phyloP scores from a whole-genome alignment of 257 asterid species.

The Solanum piurae region DNA sequence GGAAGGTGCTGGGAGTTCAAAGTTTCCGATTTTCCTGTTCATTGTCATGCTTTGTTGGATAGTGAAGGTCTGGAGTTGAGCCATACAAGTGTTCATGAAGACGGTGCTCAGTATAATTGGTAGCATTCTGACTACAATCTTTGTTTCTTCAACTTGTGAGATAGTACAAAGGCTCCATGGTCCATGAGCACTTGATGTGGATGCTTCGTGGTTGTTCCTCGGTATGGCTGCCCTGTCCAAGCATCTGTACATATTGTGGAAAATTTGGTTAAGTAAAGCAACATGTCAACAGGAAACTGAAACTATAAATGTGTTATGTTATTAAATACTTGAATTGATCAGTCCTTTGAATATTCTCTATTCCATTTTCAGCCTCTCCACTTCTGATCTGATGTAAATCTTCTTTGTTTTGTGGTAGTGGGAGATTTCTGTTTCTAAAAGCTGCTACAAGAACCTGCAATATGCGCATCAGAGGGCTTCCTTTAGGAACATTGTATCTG shows the following conservation, averaged over 20 bases:
- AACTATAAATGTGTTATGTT: neutral
- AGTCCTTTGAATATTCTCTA: conserved; percentile 49
- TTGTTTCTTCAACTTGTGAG: conserved; percentile 68
- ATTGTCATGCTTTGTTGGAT: conserved; percentile 64
- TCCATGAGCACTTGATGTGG: neutral
- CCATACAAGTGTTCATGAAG: conserved; percentile 68
- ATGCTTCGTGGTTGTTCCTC: conserved; percentile 4
- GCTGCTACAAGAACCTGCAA: conserved; percentile 56
- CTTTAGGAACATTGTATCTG: conserved; percentile 36
- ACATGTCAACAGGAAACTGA: neutral
- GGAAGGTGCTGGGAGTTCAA: conserved; percentile 55
- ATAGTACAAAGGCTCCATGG: conserved; percentile 55
- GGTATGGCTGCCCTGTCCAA: conserved; percentile 53
- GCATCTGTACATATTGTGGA: conserved; percentile 20
- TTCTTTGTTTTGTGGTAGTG: conserved; percentile 24
- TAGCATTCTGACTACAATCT: conserved; percentile 52
- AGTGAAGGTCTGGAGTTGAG: conserved; percentile 73
- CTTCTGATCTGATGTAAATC: conserved; percentile 35
- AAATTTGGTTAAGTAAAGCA: neutral
- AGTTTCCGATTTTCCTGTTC: conserved; percentile 37
- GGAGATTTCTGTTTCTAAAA: conserved; percentile 35
- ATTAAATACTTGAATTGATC: conserved; percentile 47
- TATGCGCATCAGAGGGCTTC: conserved; percentile 49
- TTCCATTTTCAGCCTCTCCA: conserved; percentile 27
- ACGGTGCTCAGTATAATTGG: conserved; percentile 63